Evolutionary conservation across 1,139 yeast species (phyloP), one percentile per base, ranked within the genome.

Genomic region (Yamadazyma diospyri): DNA sequence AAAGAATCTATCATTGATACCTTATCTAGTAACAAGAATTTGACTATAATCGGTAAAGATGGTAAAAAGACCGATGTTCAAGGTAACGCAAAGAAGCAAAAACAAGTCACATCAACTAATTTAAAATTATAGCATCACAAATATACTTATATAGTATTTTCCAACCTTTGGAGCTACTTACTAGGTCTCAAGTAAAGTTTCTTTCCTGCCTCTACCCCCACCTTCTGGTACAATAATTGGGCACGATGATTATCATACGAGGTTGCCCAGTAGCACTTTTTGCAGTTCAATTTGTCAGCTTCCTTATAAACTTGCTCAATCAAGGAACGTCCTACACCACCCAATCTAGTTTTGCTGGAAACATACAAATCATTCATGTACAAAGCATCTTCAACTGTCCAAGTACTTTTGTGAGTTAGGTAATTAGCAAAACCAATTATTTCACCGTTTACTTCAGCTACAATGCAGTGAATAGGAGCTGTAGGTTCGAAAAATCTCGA

Each of bases 11-110:
- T 83, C 35, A 72, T 84, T 42, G 84, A 81, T 48, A 81, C 94
- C 0, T 74, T 86, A 47, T 69, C 83, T 38, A 78, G 70, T 57
- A 83, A 82, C 31, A 83, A 78, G 60, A 85, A 86, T 48, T 78
- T 87, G 48, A 84, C 94, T 1, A 76, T 86, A 43, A 81, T 87
- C 52, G 87, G 82, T 51, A 78, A 75, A 51, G 74, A 76, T 56
- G 96, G 96, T 50, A 80, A 80, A 50, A 73, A 78, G 63, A 74
- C 81, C 34, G 94, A 85, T 55, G 69, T 81, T 38, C 72, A 70
- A 46, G 95, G 95, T 53, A 78, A 81, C 36, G 57, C 70, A 32
- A 78, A 76, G 52, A 76, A 67, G 50, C 38, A 42, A n/a, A 46
- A 39, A 10, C 43, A 47, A 10, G 47, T 51, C 32, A 43, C 41